Conservation (phyloP, 345 rosid species). For the Heritiera fomes region DNA sequence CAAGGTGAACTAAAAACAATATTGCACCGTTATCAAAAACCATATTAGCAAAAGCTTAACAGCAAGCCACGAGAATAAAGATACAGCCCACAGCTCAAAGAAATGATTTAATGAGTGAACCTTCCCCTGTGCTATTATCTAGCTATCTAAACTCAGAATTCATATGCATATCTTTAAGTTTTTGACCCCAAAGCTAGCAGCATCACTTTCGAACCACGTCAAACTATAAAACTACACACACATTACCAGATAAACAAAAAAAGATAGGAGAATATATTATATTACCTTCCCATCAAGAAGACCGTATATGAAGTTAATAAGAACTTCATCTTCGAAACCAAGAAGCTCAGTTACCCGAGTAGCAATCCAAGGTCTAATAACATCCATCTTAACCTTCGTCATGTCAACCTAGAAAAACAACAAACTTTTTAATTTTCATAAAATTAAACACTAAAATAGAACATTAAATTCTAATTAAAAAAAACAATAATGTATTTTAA, state of each 20-base stretch:
- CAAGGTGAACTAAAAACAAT: not conserved
- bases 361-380: constrained; percentile 95
- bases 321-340: constrained; percentile 97
- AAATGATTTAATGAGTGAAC: not conserved
- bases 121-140: not conserved
- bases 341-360: constrained; percentile 87
- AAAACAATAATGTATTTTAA: not conserved
- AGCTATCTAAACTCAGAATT: not conserved
- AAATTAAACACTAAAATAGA: not conserved
- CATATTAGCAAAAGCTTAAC: not conserved
- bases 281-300: constrained; percentile 90
- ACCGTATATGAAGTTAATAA: constrained; percentile 90
- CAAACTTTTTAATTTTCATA: not conserved
- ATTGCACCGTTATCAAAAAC: not conserved
- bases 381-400: constrained; percentile 93
- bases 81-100: not conserved
- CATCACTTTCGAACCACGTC: not conserved
- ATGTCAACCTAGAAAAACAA: constrained; percentile 60
- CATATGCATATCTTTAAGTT: not conserved
- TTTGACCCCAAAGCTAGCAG: not conserved
- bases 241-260: not conserved
- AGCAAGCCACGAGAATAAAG: not conserved
- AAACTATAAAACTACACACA: not conserved
- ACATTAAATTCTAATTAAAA: not conserved
- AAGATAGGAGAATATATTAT: not conserved